Evolutionary conservation across 2,329 filamentous ascomycete species (phyloP).

Genomic region (Parasarocladium wereldwijsianum): DNA sequence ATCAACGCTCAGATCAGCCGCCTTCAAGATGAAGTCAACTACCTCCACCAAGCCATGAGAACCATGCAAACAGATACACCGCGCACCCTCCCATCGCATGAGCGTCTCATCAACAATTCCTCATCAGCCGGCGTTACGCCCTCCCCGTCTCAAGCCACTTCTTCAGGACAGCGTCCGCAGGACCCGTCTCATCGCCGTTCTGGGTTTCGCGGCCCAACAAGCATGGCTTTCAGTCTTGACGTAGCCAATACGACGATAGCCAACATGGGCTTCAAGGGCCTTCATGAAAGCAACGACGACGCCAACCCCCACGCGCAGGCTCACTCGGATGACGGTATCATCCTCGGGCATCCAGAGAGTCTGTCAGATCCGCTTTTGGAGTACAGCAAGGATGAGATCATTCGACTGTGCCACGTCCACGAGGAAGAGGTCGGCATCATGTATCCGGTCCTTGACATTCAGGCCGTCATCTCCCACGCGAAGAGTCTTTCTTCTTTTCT

Average conservation of each 20-base stretch:
- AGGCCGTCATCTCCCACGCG: conserved; percentile 54
- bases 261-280: conserved; percentile 70
- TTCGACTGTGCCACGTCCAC: conserved; percentile 64
- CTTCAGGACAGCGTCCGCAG: conserved; percentile 23
- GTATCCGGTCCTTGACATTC: conserved; percentile 75
- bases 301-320: conserved; percentile 12
- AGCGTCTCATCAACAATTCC: conserved; percentile 22
- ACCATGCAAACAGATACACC: conserved; percentile 43
- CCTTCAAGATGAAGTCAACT: conserved; percentile 74
- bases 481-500: conserved; percentile 58
- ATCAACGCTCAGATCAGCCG: conserved; percentile 61
- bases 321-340: not conserved
- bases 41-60: conserved; percentile 58
- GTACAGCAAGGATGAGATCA: conserved; percentile 63
- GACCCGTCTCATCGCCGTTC: conserved; percentile 38
- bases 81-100: conserved; percentile 28
- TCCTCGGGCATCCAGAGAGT: conserved; percentile 23
- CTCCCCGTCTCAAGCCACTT: conserved; percentile 26
- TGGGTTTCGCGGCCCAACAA: conserved; percentile 72
- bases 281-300: conserved; percentile 46
- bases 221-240: conserved; percentile 70
- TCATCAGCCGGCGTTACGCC: conserved; percentile 21
- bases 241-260: conserved; percentile 77
- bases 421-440: conserved; percentile 86
- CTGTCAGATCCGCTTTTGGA: conserved; percentile 59